These are phyloP conservation scores for Cucurbita argyrosperma DNA, from an alignment of 306 rosid genomes.

Conservation along the genomic window DNA sequence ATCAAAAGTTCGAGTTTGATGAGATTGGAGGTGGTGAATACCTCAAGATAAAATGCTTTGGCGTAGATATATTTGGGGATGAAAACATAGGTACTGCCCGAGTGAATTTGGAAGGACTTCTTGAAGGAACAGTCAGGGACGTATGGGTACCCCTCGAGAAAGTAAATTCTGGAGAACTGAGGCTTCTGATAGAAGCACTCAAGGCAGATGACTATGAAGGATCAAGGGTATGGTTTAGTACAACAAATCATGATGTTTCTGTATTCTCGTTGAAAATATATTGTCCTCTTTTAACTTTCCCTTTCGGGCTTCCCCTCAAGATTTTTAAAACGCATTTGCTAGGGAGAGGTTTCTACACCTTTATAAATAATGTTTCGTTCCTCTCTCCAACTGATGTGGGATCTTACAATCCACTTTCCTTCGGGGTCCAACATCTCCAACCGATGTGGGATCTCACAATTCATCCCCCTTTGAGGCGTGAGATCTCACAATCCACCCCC, in stretches of 20 bases:
- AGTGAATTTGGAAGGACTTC: slow-evolving; percentile 87
- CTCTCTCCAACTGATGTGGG: too few relatives aligned
- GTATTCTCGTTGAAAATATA: background rate
- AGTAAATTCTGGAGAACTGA: slow-evolving; percentile 80
- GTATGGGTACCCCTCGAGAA: slow-evolving; percentile 92
- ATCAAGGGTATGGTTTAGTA: slow-evolving; percentile 45
- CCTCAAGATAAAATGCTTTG: slow-evolving; percentile 58
- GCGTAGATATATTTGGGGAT: slow-evolving; percentile 65
- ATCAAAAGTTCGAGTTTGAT: slow-evolving; percentile 66
- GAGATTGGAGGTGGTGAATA: slow-evolving; percentile 73
- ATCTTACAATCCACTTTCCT: too few relatives aligned
- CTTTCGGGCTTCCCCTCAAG: too few relatives aligned
- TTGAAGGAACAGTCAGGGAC: slow-evolving; percentile 51
- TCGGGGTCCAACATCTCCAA: too few relatives aligned
- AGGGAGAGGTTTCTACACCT: too few relatives aligned
- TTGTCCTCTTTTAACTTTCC: too few relatives aligned
- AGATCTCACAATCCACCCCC: too few relatives aligned
- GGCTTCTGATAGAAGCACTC: slow-evolving; percentile 74
- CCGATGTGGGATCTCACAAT: too few relatives aligned
- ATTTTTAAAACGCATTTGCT: too few relatives aligned
- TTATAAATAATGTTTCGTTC: too few relatives aligned
- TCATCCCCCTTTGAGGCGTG: too few relatives aligned
- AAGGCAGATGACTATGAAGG: slow-evolving; percentile 53
- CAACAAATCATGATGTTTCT: background rate
- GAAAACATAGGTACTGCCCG: slow-evolving; percentile 77